phyloP scores from a whole-genome alignment of 2,329 filamentous ascomycete species.

The Aspergillus costaricaensis region DNA sequence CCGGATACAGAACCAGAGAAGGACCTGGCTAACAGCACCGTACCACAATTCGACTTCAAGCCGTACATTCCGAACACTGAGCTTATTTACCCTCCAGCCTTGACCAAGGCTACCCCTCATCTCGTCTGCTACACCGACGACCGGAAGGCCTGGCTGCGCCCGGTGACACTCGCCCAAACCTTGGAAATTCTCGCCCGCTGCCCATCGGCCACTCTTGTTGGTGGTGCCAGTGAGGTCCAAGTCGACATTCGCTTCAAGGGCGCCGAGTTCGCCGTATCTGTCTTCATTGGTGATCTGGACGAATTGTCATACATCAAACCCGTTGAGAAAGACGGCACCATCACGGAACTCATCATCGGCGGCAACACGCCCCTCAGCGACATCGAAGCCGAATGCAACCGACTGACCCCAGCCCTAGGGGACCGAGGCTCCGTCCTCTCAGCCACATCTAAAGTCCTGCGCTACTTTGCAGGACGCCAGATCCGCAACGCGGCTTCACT shows the following conservation, averaged over 20 bases:
- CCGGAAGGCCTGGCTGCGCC: conserved; percentile 79
- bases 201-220: conserved; percentile 82
- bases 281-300: conserved; percentile 82
- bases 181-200: conserved; percentile 79
- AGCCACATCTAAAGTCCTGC: conserved; percentile 78
- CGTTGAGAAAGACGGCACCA: conserved; percentile 56
- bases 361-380: conserved; percentile 84
- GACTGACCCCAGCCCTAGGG: conserved; percentile 63
- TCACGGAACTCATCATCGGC: conserved; percentile 68
- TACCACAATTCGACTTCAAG: conserved; percentile 81
- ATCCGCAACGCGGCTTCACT: conserved; percentile 88
- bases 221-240: conserved; percentile 85
- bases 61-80: conserved; percentile 85
- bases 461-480: conserved; percentile 62
- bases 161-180: conserved; percentile 74
- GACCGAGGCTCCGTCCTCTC: conserved; percentile 67
- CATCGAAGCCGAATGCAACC: conserved; percentile 73
- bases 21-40: conserved; percentile 39
- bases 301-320: conserved; percentile 75
- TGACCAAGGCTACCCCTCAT: conserved; percentile 74
- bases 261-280: conserved; percentile 76
- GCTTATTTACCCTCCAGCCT: conserved; percentile 79
- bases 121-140: conserved; percentile 84
- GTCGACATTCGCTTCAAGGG: conserved; percentile 94
- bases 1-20: neutral